Conservation (phyloP, 1,139 yeast species). For the Debaryomycetaceae sp. region DNA sequence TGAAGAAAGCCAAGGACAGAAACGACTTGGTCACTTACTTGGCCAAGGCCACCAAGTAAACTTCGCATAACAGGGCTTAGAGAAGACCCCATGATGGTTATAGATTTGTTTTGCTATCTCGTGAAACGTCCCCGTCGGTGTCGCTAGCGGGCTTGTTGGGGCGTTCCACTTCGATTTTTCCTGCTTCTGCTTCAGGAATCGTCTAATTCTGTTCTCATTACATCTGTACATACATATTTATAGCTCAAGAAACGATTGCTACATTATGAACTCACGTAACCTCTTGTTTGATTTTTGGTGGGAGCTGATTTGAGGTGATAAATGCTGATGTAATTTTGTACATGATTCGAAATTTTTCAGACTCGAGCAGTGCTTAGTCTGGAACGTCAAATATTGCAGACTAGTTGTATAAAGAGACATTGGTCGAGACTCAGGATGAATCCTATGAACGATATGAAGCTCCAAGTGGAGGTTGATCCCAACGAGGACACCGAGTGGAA, state of each 20-base stretch:
- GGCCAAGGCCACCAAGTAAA: constrained; percentile 68
- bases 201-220: neutral
- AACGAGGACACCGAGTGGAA: constrained; percentile 98
- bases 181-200: neutral
- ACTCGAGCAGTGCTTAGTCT: neutral
- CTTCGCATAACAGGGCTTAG: constrained; percentile 1
- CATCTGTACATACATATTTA: neutral
- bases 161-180: neutral
- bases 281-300: no score
- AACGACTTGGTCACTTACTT: constrained; percentile 93
- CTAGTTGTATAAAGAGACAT: neutral
- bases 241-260: neutral
- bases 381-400: neutral
- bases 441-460: constrained; percentile 32
- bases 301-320: no score
- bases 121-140: neutral
- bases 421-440: neutral
- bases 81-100: neutral
- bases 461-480: constrained; percentile 90
- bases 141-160: no score
- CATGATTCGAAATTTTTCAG: neutral
- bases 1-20: constrained; percentile 99
- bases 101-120: neutral
- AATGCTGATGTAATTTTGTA: neutral
- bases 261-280: no score